Evolutionary conservation across 768 basidiomycete genomes (phyloP).

Genomic region (Tylopilus subfusipes): DNA sequence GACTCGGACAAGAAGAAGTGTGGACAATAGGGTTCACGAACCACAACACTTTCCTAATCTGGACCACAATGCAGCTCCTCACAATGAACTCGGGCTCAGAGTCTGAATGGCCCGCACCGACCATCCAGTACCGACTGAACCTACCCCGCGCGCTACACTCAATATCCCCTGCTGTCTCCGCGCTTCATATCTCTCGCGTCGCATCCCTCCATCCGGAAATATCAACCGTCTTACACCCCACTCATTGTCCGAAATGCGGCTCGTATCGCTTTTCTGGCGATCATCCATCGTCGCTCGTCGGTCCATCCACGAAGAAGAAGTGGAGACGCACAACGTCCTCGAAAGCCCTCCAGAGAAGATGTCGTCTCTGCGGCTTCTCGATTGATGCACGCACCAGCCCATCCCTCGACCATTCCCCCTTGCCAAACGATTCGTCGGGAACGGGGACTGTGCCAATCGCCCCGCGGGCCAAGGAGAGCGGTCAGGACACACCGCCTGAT

Average conservation of each 20-base stretch:
- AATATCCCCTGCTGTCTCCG: constrained; percentile 56
- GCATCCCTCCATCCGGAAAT: constrained; percentile 29
- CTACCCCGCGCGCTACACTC: constrained; percentile 49
- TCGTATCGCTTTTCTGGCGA: constrained; percentile 42
- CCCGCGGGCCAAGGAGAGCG: background rate
- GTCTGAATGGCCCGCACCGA: constrained; percentile 11
- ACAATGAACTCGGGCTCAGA: constrained; percentile 2
- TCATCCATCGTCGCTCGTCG: constrained; percentile 34
- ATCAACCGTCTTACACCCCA: constrained; percentile 17
- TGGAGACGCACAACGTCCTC: constrained; percentile 3
- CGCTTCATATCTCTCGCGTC: constrained; percentile 51
- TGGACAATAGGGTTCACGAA: constrained; percentile 22
- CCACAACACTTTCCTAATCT: constrained; percentile 25
- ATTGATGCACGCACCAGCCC: background rate
- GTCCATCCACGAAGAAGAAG: constrained; percentile 23
- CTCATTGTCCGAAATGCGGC: constrained; percentile 55
- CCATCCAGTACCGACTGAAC: constrained; percentile 44
- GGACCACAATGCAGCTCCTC: constrained; percentile 19
- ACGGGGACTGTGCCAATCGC: background rate
- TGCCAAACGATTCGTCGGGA: background rate
- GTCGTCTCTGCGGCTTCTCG: constrained; percentile 21
- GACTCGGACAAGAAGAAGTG: constrained; percentile 4
- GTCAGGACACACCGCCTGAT: background rate
- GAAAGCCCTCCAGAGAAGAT: constrained; percentile 12
- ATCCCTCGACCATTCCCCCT: background rate